A percentile compares a stretch with the other conserved stretches of the same genome.
These are phyloP conservation scores for Skeletonema menzelii DNA, from an alignment of 108 stramenopile species.

Conservation along the genomic window DNA sequence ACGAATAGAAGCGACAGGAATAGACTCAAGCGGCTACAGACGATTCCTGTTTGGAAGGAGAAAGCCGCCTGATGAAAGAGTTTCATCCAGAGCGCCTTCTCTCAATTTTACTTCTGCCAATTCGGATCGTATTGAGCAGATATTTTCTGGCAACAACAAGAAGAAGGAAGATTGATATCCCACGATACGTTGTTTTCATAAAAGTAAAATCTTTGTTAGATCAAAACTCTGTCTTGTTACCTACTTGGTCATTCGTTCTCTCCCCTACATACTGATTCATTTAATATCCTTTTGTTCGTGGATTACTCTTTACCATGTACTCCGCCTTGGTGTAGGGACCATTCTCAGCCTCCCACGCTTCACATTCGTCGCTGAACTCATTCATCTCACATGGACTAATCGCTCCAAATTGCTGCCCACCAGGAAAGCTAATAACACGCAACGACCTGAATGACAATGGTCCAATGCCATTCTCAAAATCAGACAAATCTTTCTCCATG, in stretches of 20 bases:
- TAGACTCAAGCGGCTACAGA: not conserved
- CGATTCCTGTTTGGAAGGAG: not conserved
- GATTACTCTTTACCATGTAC: conserved; percentile 78
- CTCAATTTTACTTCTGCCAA: not conserved
- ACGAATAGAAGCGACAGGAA: not conserved
- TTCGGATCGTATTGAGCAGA: conserved; percentile 16
- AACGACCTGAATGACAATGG: conserved; percentile 69
- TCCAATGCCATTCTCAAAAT: conserved; percentile 84
- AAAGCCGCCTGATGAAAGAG: not conserved
- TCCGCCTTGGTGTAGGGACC: conserved; percentile 71
- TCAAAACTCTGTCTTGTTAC: not conserved
- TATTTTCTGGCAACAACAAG: conserved; percentile 17
- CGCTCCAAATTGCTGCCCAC: conserved; percentile 93
- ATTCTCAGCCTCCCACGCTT: conserved; percentile 81
- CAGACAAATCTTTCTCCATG: conserved; percentile 62
- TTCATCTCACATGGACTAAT: conserved; percentile 96
- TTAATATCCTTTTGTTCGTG: conserved; percentile 73
- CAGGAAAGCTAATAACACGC: conserved; percentile 83
- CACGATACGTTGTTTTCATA: too few relatives aligned
- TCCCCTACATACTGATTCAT: not conserved
- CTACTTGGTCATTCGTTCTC: not conserved
- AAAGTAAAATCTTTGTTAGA: too few relatives aligned
- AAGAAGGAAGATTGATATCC: not conserved
- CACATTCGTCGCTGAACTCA: conserved; percentile 90
- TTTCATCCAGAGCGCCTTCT: not conserved